These are phyloP conservation scores for Mortierella sp. DNA, from an alignment of 371 early-diverging fungal genomes.

Conservation along the genomic window DNA sequence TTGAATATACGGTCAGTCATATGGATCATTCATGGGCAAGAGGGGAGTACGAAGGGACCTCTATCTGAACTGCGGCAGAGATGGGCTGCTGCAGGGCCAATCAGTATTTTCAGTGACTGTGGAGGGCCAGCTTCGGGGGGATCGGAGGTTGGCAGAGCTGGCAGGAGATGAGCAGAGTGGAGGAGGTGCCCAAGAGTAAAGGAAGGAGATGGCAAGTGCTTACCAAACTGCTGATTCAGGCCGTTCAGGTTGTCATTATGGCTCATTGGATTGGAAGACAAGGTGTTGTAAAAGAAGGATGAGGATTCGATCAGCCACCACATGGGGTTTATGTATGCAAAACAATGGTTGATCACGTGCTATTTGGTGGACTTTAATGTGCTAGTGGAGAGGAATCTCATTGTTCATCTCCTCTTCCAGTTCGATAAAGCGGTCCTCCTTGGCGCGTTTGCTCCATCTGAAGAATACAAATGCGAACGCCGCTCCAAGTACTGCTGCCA, in stretches of 20 bases:
- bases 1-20: too few species aligned
- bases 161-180: background rate
- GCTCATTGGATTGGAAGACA: conserved; percentile 56
- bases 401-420: conserved; percentile 53
- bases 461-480: conserved; percentile 46
- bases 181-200: background rate
- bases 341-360: too few species aligned
- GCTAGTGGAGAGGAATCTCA: conserved; percentile 41
- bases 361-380: too few species aligned
- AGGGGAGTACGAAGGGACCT: background rate
- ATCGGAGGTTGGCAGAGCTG: too few species aligned
- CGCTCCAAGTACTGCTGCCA: conserved; percentile 27
- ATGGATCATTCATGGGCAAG: background rate
- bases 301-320: background rate
- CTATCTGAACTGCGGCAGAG: too few species aligned
- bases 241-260: conserved; percentile 67
- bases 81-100: background rate
- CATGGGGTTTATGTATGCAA: too few species aligned
- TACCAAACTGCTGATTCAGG: conserved; percentile 78
- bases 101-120: background rate
- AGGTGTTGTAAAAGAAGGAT: conserved; percentile 25
- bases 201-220: conserved; percentile 3
- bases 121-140: background rate
- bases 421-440: conserved; percentile 51
- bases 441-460: conserved; percentile 46